These are phyloP conservation scores for Fraxinus americana DNA, from an alignment of 257 asterid genomes.

Conservation along the genomic window DNA sequence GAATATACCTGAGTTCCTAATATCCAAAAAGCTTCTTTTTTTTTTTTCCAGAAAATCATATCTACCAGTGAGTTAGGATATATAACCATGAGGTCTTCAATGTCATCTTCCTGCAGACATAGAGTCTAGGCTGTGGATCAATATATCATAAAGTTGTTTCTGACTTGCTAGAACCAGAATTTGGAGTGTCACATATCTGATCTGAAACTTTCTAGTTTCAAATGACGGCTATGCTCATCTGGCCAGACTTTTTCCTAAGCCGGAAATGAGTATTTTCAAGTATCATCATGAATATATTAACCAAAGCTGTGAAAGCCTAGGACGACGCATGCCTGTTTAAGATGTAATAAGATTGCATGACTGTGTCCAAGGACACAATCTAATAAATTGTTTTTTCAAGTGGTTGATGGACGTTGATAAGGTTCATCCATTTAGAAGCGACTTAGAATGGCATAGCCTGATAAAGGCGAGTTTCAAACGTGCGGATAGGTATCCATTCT, in stretches of 20 bases:
- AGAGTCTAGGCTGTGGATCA: background rate
- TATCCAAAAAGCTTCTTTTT: background rate
- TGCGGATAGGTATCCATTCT: background rate
- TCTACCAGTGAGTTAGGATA: background rate
- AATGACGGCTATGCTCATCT: background rate
- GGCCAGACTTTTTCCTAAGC: background rate
- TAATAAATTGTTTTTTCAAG: background rate
- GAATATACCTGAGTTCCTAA: background rate
- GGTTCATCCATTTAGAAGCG: slow-evolving; percentile 21
- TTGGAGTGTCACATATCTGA: background rate
- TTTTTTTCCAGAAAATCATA: background rate
- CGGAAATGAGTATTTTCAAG: background rate
- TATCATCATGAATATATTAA: background rate
- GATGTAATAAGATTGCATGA: background rate
- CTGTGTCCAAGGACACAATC: background rate
- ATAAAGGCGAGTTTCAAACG: background rate
- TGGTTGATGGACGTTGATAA: background rate
- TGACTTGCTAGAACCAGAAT: background rate
- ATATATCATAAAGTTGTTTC: background rate
- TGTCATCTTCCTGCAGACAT: background rate
- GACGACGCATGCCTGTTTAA: background rate
- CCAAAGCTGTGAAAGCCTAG: background rate
- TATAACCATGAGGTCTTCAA: background rate
- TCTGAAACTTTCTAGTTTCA: background rate
- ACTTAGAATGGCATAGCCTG: slow-evolving; percentile 5